A percentile compares a stretch with the other conserved stretches of the same genome.
Evolutionary conservation across 73 alveolate genomes (phyloP).

Genomic region (Symbiodinium natans): DNA sequence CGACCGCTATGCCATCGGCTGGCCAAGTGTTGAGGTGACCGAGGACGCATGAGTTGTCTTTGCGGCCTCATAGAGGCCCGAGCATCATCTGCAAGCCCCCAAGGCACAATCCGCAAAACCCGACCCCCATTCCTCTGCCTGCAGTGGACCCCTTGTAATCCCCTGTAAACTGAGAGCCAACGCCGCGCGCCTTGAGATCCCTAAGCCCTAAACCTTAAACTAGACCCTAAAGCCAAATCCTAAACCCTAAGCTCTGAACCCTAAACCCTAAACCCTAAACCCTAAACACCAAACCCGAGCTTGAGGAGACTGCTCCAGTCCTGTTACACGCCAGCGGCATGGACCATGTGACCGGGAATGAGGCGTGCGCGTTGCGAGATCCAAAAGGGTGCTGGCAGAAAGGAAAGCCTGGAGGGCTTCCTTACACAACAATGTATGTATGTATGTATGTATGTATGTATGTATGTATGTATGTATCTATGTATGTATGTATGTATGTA

Average conservation of each 20-base stretch:
- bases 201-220: not conserved
- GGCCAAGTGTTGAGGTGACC: constrained; percentile 38
- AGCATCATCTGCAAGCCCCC: no score
- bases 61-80: no score
- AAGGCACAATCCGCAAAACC: no score
- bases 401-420: not conserved
- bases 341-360: not conserved
- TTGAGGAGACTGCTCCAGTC: not conserved
- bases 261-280: not conserved
- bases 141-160: no score
- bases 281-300: no score
- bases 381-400: not conserved
- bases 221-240: not conserved
- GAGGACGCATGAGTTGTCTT: not conserved
- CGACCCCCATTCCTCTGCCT: no score
- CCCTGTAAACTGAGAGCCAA: no score
- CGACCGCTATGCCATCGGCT: constrained; percentile 33
- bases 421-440: no score
- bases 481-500: no score
- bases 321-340: not conserved
- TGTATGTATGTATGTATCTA: no score
- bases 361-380: not conserved
- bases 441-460: no score
- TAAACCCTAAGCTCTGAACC: not conserved
- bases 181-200: no score